phyloP scores from a whole-genome alignment of 1,284 basidiomycete genomes.

The Sphaerobolus stellatus region DNA sequence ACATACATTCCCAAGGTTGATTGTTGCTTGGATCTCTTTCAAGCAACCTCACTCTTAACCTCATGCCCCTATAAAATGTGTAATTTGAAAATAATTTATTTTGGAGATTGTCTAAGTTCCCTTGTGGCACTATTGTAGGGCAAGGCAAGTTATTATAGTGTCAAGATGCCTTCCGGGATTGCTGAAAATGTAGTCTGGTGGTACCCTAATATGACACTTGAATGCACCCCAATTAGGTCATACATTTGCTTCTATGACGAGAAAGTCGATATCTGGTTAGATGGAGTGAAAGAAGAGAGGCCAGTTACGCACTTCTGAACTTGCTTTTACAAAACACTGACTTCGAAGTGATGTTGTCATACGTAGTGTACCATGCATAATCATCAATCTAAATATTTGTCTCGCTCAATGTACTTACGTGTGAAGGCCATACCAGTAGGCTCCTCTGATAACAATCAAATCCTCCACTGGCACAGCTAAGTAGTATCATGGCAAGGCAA shows the following conservation, averaged over 20 bases:
- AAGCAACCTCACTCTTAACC: slow-evolving; percentile 45
- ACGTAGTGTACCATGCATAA: too few species aligned
- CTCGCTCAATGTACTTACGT: too few species aligned
- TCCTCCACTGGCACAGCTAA: too few species aligned
- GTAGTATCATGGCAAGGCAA: too few species aligned
- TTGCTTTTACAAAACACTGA: too few species aligned
- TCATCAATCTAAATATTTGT: too few species aligned
- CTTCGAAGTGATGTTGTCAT: too few species aligned
- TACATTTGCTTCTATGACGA: slow-evolving; percentile 64
- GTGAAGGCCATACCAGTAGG: too few species aligned
- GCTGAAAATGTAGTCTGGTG: slow-evolving; percentile 60
- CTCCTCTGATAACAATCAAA: too few species aligned
- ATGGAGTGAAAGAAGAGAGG: slow-evolving; percentile 48
- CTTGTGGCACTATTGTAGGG: slow-evolving; percentile 41
- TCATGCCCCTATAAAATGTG: slow-evolving; percentile 65
- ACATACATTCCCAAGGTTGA: slow-evolving; percentile 63
- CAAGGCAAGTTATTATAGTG: slow-evolving; percentile 56
- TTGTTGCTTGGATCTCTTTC: slow-evolving; percentile 50
- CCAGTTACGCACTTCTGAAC: slow-evolving; percentile 2
- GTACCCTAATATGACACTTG: slow-evolving; percentile 52
- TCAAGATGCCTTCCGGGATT: slow-evolving; percentile 44
- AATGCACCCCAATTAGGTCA: slow-evolving; percentile 52
- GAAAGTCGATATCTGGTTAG: slow-evolving; percentile 64
- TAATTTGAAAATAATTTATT: slow-evolving; percentile 4
- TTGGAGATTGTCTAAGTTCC: slow-evolving; percentile 1